These are phyloP conservation scores for Fusarium verrucosum DNA, from an alignment of 2,329 filamentous ascomycete species.

Conservation along the genomic window DNA sequence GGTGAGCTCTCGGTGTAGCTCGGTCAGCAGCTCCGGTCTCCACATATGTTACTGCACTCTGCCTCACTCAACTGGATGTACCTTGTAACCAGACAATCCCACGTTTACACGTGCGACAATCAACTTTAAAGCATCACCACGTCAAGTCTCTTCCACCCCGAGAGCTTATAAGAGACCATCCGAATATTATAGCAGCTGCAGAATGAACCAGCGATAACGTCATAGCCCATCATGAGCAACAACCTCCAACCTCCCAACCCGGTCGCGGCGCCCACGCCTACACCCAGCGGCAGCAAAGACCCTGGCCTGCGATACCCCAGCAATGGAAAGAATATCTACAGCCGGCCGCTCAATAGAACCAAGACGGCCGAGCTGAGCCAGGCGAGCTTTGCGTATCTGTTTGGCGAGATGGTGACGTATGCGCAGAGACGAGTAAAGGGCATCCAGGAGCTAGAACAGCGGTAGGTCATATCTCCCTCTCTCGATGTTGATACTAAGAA, in stretches of 20 bases:
- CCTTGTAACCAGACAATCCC: conserved; percentile 28
- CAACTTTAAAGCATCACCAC: conserved; percentile 5
- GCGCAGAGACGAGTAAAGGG: conserved; percentile 90
- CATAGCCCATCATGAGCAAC: conserved; percentile 57
- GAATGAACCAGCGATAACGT: conserved; percentile 34
- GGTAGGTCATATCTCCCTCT: conserved; percentile 59
- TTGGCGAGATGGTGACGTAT: conserved; percentile 96
- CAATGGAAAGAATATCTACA: conserved; percentile 97
- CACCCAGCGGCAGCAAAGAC: conserved; percentile 52
- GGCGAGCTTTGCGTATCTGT: conserved; percentile 93
- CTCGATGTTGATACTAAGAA: not conserved
- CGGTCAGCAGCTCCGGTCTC: conserved; percentile 39
- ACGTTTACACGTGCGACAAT: conserved; percentile 36
- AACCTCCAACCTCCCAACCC: conserved; percentile 57
- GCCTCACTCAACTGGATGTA: conserved; percentile 10
- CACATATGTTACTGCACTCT: conserved; percentile 30
- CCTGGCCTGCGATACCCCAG: conserved; percentile 85
- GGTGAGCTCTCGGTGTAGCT: conserved; percentile 36
- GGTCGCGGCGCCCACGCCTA: conserved; percentile 52
- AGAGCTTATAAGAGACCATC: not conserved
- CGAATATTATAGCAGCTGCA: not conserved
- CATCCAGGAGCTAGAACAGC: conserved; percentile 91
- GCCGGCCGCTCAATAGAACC: conserved; percentile 89
- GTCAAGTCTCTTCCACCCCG: not conserved
- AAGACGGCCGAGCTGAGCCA: conserved; percentile 90